phyloP scores from a whole-genome alignment of 208 protist species.

The Leptomonas pyrrhocoris region DNA sequence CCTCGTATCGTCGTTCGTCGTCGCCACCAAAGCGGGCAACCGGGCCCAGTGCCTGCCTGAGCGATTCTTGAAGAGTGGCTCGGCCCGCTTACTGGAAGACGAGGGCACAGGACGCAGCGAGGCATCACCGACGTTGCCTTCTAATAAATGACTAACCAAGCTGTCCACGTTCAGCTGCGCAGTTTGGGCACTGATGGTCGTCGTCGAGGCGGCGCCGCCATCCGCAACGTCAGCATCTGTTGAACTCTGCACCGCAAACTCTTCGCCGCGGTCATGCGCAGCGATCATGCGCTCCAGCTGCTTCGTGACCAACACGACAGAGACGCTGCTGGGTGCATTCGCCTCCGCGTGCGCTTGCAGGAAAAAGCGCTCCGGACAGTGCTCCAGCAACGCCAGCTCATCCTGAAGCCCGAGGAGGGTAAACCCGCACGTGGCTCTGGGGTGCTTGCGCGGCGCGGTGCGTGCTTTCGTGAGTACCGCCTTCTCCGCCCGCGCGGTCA shows the following conservation, averaged over 20 bases:
- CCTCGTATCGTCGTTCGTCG: conserved; percentile 53
- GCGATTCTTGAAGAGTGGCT: conserved; percentile 58
- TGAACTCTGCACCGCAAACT: conserved; percentile 3
- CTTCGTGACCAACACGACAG: conserved; percentile 57
- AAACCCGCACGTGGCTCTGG: conserved; percentile 43
- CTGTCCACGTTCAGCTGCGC: background rate
- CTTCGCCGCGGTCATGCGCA: conserved; percentile 21
- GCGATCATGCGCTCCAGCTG: conserved; percentile 51
- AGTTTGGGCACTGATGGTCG: background rate
- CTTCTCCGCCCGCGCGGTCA: background rate
- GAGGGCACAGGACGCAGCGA: background rate
- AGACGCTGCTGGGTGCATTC: conserved; percentile 11
- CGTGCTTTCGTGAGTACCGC: background rate
- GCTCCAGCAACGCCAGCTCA: conserved; percentile 73
- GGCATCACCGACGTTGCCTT: background rate
- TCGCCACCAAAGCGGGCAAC: conserved; percentile 61
- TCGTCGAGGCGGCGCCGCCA: too few relatives aligned
- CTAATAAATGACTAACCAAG: conserved; percentile 7
- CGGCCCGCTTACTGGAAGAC: background rate
- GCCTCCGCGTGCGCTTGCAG: conserved; percentile 13
- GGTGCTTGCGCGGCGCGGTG: conserved; percentile 6
- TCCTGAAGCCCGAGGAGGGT: conserved; percentile 81
- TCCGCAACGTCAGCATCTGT: background rate
- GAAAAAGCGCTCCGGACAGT: conserved; percentile 59
- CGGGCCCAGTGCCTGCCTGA: conserved; percentile 49